These are phyloP conservation scores for Coffea eugenioides DNA, from an alignment of 257 asterid species.

Conservation along the genomic window DNA sequence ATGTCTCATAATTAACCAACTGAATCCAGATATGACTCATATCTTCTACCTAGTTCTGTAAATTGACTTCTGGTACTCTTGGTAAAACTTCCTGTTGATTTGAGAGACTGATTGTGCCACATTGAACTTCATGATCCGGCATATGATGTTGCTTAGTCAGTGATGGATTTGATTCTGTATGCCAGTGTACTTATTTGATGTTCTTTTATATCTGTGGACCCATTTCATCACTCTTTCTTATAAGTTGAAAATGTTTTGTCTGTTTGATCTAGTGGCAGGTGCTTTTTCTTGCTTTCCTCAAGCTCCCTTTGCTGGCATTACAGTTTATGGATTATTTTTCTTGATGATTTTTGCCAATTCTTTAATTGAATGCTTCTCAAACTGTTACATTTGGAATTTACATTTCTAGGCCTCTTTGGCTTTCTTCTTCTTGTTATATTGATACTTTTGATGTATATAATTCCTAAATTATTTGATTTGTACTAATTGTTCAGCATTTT, in stretches of 20 bases:
- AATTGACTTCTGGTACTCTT: background rate
- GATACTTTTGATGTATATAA: background rate
- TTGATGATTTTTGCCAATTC: background rate
- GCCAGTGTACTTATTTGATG: background rate
- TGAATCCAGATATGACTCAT: background rate
- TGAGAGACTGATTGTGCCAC: background rate
- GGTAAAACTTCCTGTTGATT: background rate
- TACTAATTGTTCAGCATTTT: background rate
- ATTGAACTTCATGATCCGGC: background rate
- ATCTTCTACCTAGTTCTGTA: too few relatives aligned
- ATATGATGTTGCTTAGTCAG: background rate
- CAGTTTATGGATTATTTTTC: background rate
- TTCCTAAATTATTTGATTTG: background rate
- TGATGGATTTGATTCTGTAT: background rate
- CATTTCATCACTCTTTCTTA: background rate
- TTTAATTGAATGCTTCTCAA: background rate
- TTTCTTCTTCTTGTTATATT: background rate
- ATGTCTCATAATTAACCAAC: background rate
- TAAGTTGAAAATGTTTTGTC: background rate
- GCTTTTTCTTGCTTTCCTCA: background rate
- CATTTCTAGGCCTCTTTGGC: background rate
- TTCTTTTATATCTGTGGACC: background rate
- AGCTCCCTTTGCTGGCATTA: background rate
- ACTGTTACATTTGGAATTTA: background rate
- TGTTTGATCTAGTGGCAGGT: background rate